Conservation (phyloP, 257 asterid genomes). For the Paulownia fortunei region DNA sequence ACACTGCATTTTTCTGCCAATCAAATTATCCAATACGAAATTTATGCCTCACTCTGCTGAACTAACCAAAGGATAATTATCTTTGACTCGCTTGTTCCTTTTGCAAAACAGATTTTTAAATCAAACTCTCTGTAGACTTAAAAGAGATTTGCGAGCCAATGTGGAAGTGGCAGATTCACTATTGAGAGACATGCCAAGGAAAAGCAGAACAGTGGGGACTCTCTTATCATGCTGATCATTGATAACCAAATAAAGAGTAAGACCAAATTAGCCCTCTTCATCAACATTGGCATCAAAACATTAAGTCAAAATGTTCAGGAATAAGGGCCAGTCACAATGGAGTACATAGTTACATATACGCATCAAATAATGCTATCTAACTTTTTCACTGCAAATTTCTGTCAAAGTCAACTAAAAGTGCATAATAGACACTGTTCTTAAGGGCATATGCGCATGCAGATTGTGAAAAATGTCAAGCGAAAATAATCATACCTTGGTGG, state of each 20-base stretch:
- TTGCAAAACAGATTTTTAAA: neutral
- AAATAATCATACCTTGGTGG: conserved; percentile 61
- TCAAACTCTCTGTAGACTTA: neutral
- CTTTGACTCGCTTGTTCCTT: neutral
- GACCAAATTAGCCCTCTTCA: neutral
- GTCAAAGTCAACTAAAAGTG: neutral
- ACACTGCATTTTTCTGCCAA: no score
- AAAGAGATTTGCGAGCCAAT: neutral
- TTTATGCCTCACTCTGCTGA: neutral
- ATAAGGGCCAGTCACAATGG: neutral
- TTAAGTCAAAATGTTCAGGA: neutral
- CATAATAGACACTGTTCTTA: neutral
- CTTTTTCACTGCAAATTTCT: neutral
- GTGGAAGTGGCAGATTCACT: neutral
- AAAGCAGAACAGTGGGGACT: neutral
- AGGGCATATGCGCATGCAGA: neutral
- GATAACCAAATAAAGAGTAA: neutral
- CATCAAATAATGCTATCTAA: conserved; percentile 8
- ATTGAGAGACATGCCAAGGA: neutral
- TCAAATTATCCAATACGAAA: no score
- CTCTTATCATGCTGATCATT: neutral
- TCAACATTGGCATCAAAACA: conserved; percentile 1
- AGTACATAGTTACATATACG: neutral
- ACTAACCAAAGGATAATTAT: neutral
- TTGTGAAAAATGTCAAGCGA: neutral